A percentile compares a stretch with the other conserved stretches of the same genome.
phyloP scores from a whole-genome alignment of 2,329 filamentous ascomycete genomes.

The Alternaria novae-zelandiae region DNA sequence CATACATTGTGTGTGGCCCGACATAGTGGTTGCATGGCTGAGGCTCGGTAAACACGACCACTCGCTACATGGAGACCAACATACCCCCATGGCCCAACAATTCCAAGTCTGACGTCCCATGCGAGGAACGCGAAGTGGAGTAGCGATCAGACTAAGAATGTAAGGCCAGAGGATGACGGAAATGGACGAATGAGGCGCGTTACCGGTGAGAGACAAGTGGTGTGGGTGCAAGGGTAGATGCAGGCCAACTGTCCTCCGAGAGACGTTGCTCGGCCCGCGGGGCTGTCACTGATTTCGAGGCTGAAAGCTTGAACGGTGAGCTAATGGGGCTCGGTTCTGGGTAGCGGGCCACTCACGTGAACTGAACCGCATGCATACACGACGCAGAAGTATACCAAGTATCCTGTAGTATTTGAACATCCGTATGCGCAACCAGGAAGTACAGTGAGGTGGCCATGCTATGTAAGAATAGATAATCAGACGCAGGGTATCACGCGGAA shows the following conservation, averaged over 20 bases:
- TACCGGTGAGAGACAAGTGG: neutral
- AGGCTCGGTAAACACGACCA: neutral
- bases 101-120: neutral
- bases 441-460: neutral
- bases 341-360: conserved; percentile 4
- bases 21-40: neutral
- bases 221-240: neutral
- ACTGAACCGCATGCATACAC: neutral
- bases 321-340: neutral
- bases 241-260: neutral
- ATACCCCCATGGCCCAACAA: neutral
- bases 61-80: neutral
- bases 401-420: neutral
- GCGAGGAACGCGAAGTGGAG: neutral
- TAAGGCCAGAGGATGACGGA: neutral
- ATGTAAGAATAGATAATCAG: neutral
- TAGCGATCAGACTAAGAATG: neutral
- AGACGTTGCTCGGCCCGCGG: neutral
- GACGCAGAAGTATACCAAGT: neutral
- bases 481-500: neutral
- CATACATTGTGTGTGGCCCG: neutral
- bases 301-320: neutral
- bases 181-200: neutral
- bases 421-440: neutral
- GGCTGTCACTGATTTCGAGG: neutral